Percentiles rank a stretch among this genome's conserved stretches.
Conservation (phyloP, 1,139 yeast species). For the Hyphopichia pseudoburtonii region DNA sequence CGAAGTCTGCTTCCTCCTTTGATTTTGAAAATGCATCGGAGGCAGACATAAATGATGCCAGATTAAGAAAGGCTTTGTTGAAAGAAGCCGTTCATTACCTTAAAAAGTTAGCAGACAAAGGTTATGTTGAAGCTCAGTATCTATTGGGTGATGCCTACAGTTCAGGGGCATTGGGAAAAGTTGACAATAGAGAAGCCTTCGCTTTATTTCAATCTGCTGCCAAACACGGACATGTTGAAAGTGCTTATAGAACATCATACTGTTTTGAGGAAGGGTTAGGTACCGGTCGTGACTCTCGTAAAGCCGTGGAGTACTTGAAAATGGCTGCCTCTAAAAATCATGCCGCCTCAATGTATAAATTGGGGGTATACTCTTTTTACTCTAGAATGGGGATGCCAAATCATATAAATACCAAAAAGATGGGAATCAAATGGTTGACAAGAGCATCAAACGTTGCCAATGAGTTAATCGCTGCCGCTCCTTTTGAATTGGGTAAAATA, state of each 20-base stretch:
- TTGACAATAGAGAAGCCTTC: slow-evolving; percentile 80
- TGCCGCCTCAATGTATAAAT: slow-evolving; percentile 92
- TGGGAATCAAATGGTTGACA: slow-evolving; percentile 90
- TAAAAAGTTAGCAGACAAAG: slow-evolving; percentile 73
- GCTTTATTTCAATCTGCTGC: slow-evolving; percentile 83
- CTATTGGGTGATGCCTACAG: slow-evolving; percentile 84
- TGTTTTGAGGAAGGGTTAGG: slow-evolving; percentile 96
- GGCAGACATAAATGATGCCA: slow-evolving; percentile 24
- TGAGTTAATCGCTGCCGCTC: slow-evolving; percentile 87
- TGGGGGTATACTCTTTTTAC: slow-evolving; percentile 83
- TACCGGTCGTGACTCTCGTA: slow-evolving; percentile 82
- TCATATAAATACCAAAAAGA: slow-evolving; percentile 68
- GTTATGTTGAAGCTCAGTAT: slow-evolving; percentile 89
- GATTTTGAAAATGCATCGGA: slow-evolving; percentile 20
- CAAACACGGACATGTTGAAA: slow-evolving; percentile 87
- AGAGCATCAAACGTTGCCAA: slow-evolving; percentile 84
- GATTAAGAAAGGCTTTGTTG: slow-evolving; percentile 50
- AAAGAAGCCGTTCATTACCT: slow-evolving; percentile 77
- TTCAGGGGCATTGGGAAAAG: slow-evolving; percentile 81
- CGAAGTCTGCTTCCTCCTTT: slow-evolving; percentile 19
- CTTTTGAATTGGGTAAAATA: slow-evolving; percentile 86
- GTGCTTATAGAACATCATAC: slow-evolving; percentile 86
- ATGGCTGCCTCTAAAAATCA: slow-evolving; percentile 91
- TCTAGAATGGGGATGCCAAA: slow-evolving; percentile 79
- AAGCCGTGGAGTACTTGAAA: slow-evolving; percentile 79